Evolutionary conservation across 2,329 filamentous ascomycete species (phyloP).

Genomic region (Aspergillus amoenus): DNA sequence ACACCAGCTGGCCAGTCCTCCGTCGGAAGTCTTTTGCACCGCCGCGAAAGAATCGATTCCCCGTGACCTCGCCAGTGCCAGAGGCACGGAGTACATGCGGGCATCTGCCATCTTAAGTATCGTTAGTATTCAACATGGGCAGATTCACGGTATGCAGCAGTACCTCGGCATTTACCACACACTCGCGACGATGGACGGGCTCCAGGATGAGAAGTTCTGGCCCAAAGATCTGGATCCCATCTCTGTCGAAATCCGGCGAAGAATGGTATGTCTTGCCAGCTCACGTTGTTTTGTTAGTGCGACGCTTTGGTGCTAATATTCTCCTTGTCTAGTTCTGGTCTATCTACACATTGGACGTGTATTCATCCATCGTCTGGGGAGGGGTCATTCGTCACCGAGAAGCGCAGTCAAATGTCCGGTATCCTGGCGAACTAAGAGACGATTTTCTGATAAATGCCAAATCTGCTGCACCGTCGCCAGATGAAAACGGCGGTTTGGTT

Average conservation of each 20-base stretch:
- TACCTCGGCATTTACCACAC: slow-evolving; percentile 5
- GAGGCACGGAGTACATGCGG: slow-evolving; percentile 1
- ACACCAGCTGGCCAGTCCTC: not conserved
- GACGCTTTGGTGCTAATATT: not conserved
- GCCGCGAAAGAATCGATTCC: slow-evolving; percentile 5
- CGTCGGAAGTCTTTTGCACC: not conserved
- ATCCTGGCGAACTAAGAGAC: not conserved
- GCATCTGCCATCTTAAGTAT: not conserved
- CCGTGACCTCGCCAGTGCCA: not conserved
- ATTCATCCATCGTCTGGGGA: slow-evolving; percentile 7
- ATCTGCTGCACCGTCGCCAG: not conserved
- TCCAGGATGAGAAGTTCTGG: slow-evolving; percentile 3
- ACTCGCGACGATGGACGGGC: not conserved
- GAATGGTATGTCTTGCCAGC: not conserved
- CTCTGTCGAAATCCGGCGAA: not conserved
- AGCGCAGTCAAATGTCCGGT: slow-evolving; percentile 1
- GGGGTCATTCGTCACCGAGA: slow-evolving; percentile 1
- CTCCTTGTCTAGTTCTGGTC: not conserved
- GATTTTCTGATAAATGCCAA: not conserved
- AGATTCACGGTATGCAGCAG: slow-evolving; percentile 5
- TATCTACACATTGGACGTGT: slow-evolving; percentile 3
- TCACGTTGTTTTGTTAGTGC: not conserved
- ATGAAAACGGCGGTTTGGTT: not conserved
- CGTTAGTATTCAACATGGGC: slow-evolving; percentile 2
- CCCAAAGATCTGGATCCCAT: slow-evolving; percentile 1